These are phyloP conservation scores for Trichoderma asperellum DNA, from an alignment of 2,329 filamentous ascomycete genomes.

Conservation along the genomic window DNA sequence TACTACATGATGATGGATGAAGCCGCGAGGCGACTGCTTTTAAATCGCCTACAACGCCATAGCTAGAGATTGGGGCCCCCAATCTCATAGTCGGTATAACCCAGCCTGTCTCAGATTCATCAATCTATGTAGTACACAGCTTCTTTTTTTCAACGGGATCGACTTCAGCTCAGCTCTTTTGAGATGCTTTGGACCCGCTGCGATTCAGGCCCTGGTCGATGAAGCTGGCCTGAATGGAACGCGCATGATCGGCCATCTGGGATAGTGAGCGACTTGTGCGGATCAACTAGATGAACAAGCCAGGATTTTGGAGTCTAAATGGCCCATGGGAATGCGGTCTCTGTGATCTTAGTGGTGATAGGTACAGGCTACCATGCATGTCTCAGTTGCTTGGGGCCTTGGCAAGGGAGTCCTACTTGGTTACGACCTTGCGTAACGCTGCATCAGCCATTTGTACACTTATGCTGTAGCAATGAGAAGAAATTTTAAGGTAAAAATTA, in stretches of 20 bases:
- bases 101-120: background rate
- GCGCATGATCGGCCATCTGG: conserved; percentile 2
- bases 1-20: background rate
- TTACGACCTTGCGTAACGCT: background rate
- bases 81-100: too few relatives aligned
- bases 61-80: background rate
- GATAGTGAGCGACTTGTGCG: background rate
- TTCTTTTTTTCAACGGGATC: background rate
- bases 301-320: background rate
- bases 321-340: background rate
- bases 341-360: background rate
- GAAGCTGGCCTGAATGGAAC: conserved; percentile 10
- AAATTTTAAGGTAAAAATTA: background rate
- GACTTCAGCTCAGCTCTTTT: background rate
- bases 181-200: background rate
- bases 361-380: background rate
- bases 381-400: background rate
- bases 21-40: background rate
- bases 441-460: background rate
- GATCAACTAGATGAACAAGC: background rate
- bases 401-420: background rate
- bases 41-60: background rate
- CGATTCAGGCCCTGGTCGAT: background rate
- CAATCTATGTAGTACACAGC: too few relatives aligned
- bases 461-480: background rate